Evolutionary conservation across 306 rosid species (phyloP).

Genomic region (Quercus parvula): DNA sequence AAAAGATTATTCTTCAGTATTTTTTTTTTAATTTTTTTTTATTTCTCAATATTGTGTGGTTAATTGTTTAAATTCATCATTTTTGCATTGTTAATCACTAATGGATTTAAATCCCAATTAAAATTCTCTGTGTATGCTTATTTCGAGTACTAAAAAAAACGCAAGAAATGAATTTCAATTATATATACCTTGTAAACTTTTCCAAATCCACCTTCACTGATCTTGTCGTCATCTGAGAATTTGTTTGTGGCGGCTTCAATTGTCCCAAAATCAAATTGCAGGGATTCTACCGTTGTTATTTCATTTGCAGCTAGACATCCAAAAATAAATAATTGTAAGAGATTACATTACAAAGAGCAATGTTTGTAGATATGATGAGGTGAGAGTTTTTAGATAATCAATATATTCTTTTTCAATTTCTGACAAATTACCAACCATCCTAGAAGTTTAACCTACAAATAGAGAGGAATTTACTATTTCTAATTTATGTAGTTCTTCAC

Average conservation of each 20-base stretch:
- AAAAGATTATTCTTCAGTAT: too few species aligned
- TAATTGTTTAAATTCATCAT: too few species aligned
- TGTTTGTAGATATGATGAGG: background rate
- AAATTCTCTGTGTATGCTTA: background rate
- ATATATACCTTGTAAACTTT: constrained; percentile 19
- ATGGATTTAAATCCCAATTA: too few species aligned
- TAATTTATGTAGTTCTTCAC: too few species aligned
- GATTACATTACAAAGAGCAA: background rate
- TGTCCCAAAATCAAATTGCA: constrained; percentile 15
- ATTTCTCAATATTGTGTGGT: too few species aligned
- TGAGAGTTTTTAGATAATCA: too few species aligned
- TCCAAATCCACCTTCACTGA: constrained; percentile 31
- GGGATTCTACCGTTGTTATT: background rate
- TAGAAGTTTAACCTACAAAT: too few species aligned
- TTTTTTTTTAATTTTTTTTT: too few species aligned
- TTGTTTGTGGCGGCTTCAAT: constrained; percentile 20
- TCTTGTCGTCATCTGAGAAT: constrained; percentile 14
- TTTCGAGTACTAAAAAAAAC: background rate
- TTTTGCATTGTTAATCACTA: too few species aligned
- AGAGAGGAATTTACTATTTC: too few species aligned
- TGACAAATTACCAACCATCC: too few species aligned
- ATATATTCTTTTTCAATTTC: too few species aligned
- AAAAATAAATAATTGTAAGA: background rate
- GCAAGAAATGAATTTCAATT: background rate
- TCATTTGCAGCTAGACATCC: background rate